phyloP scores from a whole-genome alignment of 345 rosid species.

The Lumnitzera littorea region DNA sequence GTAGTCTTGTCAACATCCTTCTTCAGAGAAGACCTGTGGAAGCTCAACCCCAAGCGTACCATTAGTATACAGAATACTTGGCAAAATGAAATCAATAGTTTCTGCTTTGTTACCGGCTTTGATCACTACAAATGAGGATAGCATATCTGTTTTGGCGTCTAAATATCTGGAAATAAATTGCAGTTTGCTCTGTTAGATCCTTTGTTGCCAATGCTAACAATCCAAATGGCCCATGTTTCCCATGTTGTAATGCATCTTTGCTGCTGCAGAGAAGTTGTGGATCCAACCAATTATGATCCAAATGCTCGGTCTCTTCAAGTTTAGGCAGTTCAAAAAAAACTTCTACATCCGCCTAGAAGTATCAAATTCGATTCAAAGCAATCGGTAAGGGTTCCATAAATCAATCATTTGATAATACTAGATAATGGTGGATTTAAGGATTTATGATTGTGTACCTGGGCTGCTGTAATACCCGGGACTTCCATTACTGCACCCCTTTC shows the following conservation, averaged over 20 bases:
- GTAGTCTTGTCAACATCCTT: constrained; percentile 35
- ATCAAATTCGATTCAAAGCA: no score
- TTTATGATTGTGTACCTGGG: constrained; percentile 23
- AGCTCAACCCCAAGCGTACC: not conserved
- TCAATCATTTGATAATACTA: not conserved
- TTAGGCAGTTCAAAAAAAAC: constrained; percentile 33
- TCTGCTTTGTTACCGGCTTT: constrained; percentile 28
- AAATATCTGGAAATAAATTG: constrained; percentile 55
- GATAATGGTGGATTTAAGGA: not conserved
- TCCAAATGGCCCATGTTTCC: constrained; percentile 68
- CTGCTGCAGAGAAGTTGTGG: constrained; percentile 41
- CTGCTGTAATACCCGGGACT: constrained; percentile 41
- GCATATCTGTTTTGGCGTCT: constrained; percentile 26
- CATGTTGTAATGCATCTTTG: constrained; percentile 27
- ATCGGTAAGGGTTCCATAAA: no score
- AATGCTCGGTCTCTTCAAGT: constrained; percentile 41
- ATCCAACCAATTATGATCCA: constrained; percentile 48
- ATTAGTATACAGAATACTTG: no score
- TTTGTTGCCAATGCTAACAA: constrained; percentile 44
- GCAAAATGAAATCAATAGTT: no score
- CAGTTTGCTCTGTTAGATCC: constrained; percentile 45
- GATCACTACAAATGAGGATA: constrained; percentile 69
- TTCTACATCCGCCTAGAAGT: constrained; percentile 55
- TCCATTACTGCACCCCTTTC: constrained; percentile 27
- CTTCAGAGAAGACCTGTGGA: constrained; percentile 35